Percentiles rank a stretch among this genome's conserved stretches.
phyloP scores from a whole-genome alignment of 495 filamentous ascomycete genomes.

The Sordaria brevicollis region DNA sequence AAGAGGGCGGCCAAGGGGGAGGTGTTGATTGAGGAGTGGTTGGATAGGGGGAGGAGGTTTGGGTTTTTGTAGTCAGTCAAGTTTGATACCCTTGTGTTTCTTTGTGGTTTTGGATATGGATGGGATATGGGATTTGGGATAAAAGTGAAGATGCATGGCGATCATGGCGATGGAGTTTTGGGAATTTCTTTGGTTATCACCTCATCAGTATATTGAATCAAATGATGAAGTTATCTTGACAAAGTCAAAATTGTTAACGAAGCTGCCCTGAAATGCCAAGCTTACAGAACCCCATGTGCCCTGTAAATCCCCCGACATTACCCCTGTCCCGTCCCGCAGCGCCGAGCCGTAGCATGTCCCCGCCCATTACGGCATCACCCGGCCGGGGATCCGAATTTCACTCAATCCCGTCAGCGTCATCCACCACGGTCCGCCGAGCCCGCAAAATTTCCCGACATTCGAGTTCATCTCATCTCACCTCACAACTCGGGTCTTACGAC shows the following conservation, averaged over 20 bases:
- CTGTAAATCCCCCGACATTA: background rate
- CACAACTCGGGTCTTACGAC: background rate
- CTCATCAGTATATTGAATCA: background rate
- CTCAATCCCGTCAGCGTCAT: background rate
- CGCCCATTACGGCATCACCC: background rate
- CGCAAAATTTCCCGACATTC: background rate
- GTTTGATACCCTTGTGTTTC: no score
- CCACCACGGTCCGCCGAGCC: background rate
- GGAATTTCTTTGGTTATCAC: background rate
- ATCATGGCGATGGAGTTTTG: background rate
- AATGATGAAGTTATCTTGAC: background rate
- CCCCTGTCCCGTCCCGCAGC: background rate
- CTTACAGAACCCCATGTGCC: background rate
- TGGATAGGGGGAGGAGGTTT: constrained; percentile 21
- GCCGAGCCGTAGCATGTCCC: background rate
- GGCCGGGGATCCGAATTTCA: background rate
- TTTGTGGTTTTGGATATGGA: background rate
- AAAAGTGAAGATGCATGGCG: background rate
- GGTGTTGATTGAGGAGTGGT: constrained; percentile 13
- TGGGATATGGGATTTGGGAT: no score
- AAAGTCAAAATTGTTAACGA: background rate
- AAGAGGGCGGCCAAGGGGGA: constrained; percentile 5
- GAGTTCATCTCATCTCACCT: background rate
- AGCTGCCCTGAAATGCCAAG: background rate
- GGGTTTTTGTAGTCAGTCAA: constrained; percentile 2